Conservation (phyloP, 139 green algal genomes). For the Tetraselmis striata region DNA sequence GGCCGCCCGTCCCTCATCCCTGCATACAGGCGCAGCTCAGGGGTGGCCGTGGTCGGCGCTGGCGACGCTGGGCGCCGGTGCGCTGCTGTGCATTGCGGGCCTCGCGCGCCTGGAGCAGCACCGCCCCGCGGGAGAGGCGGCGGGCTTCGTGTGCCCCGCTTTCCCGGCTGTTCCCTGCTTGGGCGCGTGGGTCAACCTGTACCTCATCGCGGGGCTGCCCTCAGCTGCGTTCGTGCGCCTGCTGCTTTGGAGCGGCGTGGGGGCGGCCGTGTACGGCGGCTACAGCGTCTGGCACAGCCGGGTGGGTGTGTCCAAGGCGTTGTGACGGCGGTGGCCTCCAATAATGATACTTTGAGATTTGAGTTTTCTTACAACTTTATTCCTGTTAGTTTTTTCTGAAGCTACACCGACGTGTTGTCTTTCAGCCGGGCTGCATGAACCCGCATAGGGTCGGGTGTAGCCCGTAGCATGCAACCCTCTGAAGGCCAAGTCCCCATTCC, state of each 20-base stretch:
- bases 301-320: neutral
- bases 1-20: neutral
- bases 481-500: no score
- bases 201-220: neutral
- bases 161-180: neutral
- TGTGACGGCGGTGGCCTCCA: no score
- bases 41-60: neutral
- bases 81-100: neutral
- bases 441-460: no score
- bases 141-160: neutral
- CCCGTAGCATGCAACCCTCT: no score
- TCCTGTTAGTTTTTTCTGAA: no score
- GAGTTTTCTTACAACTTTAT: no score
- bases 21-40: neutral
- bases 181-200: neutral
- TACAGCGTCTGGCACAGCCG: neutral
- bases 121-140: neutral
- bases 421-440: no score
- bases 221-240: neutral
- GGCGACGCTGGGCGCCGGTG: neutral
- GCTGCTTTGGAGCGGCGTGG: neutral
- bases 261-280: neutral
- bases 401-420: no score
- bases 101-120: neutral
- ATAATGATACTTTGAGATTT: no score